Percentiles rank a stretch among this genome's conserved stretches.
Evolutionary conservation across 2,329 filamentous ascomycete species (phyloP).

Genomic region (Beauveria pseudobassiana): DNA sequence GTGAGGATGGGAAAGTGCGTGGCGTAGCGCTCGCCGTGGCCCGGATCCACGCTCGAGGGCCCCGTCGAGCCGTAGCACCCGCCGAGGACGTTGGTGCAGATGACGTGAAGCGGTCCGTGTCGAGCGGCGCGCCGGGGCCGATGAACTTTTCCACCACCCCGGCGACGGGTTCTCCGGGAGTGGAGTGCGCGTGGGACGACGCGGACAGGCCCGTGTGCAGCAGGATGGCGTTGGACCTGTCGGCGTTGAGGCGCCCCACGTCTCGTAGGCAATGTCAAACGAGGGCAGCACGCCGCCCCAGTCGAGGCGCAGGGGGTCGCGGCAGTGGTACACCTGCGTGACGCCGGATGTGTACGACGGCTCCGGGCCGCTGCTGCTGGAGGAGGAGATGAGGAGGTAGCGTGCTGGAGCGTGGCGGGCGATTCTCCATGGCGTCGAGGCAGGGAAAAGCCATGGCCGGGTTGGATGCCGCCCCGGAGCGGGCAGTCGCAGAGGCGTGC

Average conservation of each 20-base stretch:
- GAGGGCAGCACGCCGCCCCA: conserved; percentile 90
- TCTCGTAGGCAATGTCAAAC: conserved; percentile 88
- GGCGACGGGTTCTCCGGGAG: conserved; percentile 76
- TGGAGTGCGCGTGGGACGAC: conserved; percentile 95
- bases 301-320: conserved; percentile 72
- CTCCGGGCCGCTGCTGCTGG: conserved; percentile 65
- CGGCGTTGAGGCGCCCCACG: conserved; percentile 78
- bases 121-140: conserved; percentile 73
- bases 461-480: conserved; percentile 52
- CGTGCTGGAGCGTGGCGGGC: conserved; percentile 55
- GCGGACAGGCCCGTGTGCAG: conserved; percentile 91
- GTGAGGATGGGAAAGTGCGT: conserved; percentile 94
- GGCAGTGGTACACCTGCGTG: conserved; percentile 70
- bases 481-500: conserved; percentile 11
- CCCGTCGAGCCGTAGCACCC: conserved; percentile 96
- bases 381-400: conserved; percentile 24
- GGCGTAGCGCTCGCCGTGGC: conserved; percentile 80
- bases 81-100: conserved; percentile 95
- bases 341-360: conserved; percentile 87
- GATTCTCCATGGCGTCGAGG: conserved; percentile 74
- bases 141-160: conserved; percentile 99
- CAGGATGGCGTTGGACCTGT: conserved; percentile 82
- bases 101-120: conserved; percentile 89
- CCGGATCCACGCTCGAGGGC: conserved; percentile 79
- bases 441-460: conserved; percentile 86